These are phyloP conservation scores for Picea glauca DNA, from an alignment of 75 land plant genomes.

Conservation along the genomic window DNA sequence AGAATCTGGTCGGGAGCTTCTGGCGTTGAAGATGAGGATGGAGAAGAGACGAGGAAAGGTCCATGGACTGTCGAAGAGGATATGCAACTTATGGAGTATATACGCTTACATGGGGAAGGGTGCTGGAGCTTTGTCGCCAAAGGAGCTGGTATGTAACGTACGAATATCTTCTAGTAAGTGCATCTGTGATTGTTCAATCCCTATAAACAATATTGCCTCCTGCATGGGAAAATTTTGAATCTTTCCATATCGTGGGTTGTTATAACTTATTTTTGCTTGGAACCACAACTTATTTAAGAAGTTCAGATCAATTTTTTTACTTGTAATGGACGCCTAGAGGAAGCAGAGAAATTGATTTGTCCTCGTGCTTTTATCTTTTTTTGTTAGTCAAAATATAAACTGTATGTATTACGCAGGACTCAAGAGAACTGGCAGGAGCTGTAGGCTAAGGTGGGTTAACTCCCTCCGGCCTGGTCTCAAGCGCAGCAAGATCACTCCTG, in stretches of 20 bases:
- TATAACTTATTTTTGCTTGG: too few relatives aligned
- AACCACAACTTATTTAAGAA: too few relatives aligned
- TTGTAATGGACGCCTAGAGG: too few relatives aligned
- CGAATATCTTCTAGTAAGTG: too few relatives aligned
- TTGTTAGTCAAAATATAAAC: too few relatives aligned
- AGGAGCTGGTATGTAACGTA: conserved; percentile 34
- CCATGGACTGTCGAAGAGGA: conserved; percentile 71
- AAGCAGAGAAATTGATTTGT: too few relatives aligned
- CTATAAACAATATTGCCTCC: too few relatives aligned
- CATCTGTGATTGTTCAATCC: too few relatives aligned
- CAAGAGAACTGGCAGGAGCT: conserved; percentile 58
- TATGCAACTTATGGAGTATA: conserved; percentile 32
- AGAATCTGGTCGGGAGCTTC: not conserved
- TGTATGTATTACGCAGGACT: conserved; percentile 28
- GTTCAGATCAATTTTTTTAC: too few relatives aligned
- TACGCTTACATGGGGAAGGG: conserved; percentile 49
- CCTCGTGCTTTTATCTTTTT: too few relatives aligned
- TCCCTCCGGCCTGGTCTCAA: conserved; percentile 56
- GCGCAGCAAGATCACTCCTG: conserved; percentile 49
- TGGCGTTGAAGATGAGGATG: not conserved
- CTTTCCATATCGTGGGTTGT: too few relatives aligned
- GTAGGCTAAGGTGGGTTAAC: conserved; percentile 70
- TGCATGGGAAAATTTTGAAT: too few relatives aligned
- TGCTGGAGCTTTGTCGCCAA: conserved; percentile 65
- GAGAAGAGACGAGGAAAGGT: conserved; percentile 36